Evolutionary conservation across 257 asterid genomes (phyloP), one percentile per base, ranked within the genome.

Genomic region (Ilex asprella): DNA sequence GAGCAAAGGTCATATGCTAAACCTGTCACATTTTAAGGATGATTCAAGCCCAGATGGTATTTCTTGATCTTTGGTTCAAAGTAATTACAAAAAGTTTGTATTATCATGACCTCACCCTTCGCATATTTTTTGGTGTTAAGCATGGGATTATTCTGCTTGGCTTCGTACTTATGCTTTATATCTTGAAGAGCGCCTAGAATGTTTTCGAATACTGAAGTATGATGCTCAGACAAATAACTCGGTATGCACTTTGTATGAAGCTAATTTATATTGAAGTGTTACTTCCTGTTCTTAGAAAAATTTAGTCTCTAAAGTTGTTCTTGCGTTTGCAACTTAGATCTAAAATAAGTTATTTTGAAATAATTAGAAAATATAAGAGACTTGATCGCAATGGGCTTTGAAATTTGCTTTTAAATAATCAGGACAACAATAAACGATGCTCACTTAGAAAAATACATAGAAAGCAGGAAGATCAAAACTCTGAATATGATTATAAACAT

Each of bases 111-210:
- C 58, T 32, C 59, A 70, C 21, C 55, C 13, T 58, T 60, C 64
- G 60, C 31, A 60, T 75, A 52, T 35, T 35, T 35, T 35, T 8
- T 63, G 39, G 60, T 76, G 56, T 31, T 55, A 83, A 93, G 99
- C 99, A 39, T 93, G 99, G 99, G 97, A 89, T 71, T 93, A 84
- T 83, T 93, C 99, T 62, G 90, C 92, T 68, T 93, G 99, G 99
- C 88, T 89, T 55, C 96, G 99, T 67, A 64, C 85, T 44, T 93
- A 93, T 56, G 95, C 99, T 7, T 73, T 93, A 76, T 93, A 63
- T 79, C 62, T 93, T 82, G 99, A 93, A 84, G 99, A 93, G 84
- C 86, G 99, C 74, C 77, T 89, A 80, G 97, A 93, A 64, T 89
- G 99, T 61, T 89, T 81, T 78, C 84, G 95, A 67, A 83, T 85